A percentile compares a stretch with the other conserved stretches of the same genome.
phyloP scores from a whole-genome alignment of 331 rosid species.

The Dryas integrifolia region DNA sequence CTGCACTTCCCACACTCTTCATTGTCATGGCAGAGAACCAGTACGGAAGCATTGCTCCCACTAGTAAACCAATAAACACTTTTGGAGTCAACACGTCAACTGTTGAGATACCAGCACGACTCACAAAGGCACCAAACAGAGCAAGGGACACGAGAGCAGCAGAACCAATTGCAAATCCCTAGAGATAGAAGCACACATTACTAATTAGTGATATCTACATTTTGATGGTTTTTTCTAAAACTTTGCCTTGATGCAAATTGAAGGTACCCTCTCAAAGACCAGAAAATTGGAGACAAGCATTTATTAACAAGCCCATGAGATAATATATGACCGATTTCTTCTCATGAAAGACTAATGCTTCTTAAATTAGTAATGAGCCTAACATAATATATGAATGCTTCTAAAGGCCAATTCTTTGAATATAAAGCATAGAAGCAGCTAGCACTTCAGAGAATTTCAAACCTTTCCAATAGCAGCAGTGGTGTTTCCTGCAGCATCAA shows the following conservation, averaged over 20 bases:
- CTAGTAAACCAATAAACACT: slow-evolving; percentile 85
- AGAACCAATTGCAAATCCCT: slow-evolving; percentile 97
- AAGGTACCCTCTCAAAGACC: not conserved
- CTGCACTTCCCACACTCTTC: slow-evolving; percentile 99
- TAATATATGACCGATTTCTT: too few species aligned
- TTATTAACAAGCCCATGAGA: too few species aligned
- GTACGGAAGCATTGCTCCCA: slow-evolving; percentile 97
- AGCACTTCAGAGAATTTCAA: not conserved
- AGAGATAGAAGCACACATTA: slow-evolving; percentile 18
- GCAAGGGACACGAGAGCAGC: slow-evolving; percentile 97
- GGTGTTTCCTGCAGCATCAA: slow-evolving; percentile 98
- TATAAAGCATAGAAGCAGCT: not conserved
- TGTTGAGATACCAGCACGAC: slow-evolving; percentile 66
- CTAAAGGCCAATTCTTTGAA: not conserved
- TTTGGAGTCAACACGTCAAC: slow-evolving; percentile 89
- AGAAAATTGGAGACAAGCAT: not conserved
- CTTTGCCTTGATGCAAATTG: not conserved
- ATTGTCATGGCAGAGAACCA: slow-evolving; percentile 99
- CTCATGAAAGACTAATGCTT: too few species aligned
- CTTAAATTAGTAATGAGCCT: too few species aligned
- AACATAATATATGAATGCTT: not conserved
- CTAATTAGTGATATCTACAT: not conserved
- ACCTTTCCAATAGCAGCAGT: slow-evolving; percentile 99
- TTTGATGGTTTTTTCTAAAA: not conserved
- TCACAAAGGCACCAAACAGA: slow-evolving; percentile 95